Evolutionary conservation across 2,329 filamentous ascomycete species (phyloP), one percentile per base, ranked within the genome.

Genomic region (Penicillium sp.): DNA sequence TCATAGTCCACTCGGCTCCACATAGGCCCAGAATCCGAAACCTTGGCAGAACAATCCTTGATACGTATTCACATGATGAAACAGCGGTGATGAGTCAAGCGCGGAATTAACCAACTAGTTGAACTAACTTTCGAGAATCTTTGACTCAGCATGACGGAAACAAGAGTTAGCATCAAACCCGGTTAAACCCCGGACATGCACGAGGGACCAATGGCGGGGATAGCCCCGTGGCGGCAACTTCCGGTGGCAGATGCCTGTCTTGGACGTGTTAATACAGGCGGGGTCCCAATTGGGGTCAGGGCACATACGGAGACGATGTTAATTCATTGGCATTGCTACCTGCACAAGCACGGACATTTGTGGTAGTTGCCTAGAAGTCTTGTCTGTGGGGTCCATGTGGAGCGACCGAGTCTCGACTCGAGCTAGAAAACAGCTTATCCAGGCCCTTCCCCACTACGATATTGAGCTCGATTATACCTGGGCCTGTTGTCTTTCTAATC

Each of bases 1-100:
- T 22, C 4, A 45, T 21, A 29, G 54, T 35, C 49, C 48, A 39
- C 44, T 53, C 48, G 44, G 55, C 55, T 57, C 49, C 55, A 57
- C 55, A 19, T 55, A 21, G n/a, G 44, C 10, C 29, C 26, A 44
- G 45, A 13, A 31, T 16, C 7, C 27, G 37, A 46, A 26, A 14
- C 41, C 39, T 47, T 48, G 19, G 41, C 24, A 22, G 41, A 41
- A 13, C 35, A 10, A 48, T 52, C 43, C 9, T 37, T 19, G 22
- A 43, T 47, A 44, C 43, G 16, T 46, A 27, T 11, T 21, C 24
- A 44, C 11, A 14, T 31, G 26, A 13, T 22, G 29, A 39, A 53
- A 16, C 44, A 49, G 55, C 55, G 48, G 37, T 57, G 55, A 57
- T 49, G 52, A 55, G 26, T 57, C 8, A 46, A 48, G 21, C 1